These are phyloP conservation scores for Mallotus repandus DNA, from an alignment of 441 rosid species.

Conservation along the genomic window DNA sequence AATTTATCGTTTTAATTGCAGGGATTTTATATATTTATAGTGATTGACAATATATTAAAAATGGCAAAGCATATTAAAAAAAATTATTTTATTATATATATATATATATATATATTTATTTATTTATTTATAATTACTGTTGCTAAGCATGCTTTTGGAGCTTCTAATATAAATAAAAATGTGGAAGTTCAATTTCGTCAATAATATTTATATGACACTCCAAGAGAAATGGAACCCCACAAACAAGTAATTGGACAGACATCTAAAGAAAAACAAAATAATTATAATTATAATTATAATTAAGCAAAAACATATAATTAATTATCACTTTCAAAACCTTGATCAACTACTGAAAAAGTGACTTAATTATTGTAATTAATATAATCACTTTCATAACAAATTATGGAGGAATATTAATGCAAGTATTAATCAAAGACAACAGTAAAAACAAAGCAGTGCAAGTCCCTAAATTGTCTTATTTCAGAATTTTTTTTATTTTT, in stretches of 20 bases:
- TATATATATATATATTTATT: too few species aligned
- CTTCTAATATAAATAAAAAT: not conserved
- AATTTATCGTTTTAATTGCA: too few species aligned
- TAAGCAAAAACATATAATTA: not conserved
- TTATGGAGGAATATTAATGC: not conserved
- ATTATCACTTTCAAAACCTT: not conserved
- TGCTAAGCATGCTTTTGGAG: not conserved
- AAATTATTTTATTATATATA: too few species aligned
- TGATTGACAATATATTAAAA: not conserved
- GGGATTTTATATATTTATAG: not conserved
- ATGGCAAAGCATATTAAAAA: not conserved
- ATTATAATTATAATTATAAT: not conserved
- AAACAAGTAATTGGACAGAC: not conserved
- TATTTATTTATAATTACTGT: too few species aligned
- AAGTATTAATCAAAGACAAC: slow-evolving; percentile 19
- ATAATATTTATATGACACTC: not conserved
- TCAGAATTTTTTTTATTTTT: not conserved
- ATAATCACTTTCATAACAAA: not conserved
- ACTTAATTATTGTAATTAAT: not conserved
- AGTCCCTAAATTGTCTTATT: slow-evolving; percentile 17
- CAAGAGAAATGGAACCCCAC: not conserved
- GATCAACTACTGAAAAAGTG: not conserved
- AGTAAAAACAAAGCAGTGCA: slow-evolving; percentile 21
- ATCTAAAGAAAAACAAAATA: not conserved
- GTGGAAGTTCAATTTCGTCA: not conserved